Conservation (phyloP, 2,329 filamentous ascomycete species). For the Gnomoniopsis smithogilvyi region DNA sequence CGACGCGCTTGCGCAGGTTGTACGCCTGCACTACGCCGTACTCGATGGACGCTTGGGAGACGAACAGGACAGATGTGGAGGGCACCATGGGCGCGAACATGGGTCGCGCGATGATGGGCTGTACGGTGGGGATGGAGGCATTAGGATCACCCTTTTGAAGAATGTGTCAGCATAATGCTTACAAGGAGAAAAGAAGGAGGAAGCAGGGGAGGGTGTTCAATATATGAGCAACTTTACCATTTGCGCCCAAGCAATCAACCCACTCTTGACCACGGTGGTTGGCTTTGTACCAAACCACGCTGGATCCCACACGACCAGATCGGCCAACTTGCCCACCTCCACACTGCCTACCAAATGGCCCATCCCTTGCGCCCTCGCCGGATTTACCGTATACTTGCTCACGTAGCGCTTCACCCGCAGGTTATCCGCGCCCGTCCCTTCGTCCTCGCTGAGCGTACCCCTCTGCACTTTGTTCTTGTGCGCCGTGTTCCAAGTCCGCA, state of each 20-base stretch:
- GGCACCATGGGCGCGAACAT: slow-evolving; percentile 82
- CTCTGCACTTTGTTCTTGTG: slow-evolving; percentile 94
- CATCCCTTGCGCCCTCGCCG: slow-evolving; percentile 89
- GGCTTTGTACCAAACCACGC: slow-evolving; percentile 88
- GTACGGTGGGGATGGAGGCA: slow-evolving; percentile 81
- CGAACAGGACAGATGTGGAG: slow-evolving; percentile 73
- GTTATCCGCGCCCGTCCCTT: slow-evolving; percentile 79
- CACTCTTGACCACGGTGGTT: slow-evolving; percentile 76
- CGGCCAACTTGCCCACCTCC: slow-evolving; percentile 85
- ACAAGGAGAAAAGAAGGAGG: background rate
- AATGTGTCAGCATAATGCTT: background rate
- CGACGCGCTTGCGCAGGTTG: slow-evolving; percentile 73
- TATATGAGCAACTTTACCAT: slow-evolving; percentile 59
- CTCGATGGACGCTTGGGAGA: slow-evolving; percentile 68
- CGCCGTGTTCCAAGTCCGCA: slow-evolving; percentile 94
- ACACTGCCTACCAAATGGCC: slow-evolving; percentile 79
- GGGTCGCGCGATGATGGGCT: slow-evolving; percentile 77
- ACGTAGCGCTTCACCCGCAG: slow-evolving; percentile 90
- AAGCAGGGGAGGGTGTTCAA: background rate
- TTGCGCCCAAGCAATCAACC: slow-evolving; percentile 76
- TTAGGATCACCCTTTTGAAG: slow-evolving; percentile 69
- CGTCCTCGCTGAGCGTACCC: slow-evolving; percentile 72
- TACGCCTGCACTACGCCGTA: slow-evolving; percentile 68
- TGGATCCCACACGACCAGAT: slow-evolving; percentile 84
- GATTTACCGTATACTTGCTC: slow-evolving; percentile 95